Percentiles rank a stretch among this genome's conserved stretches.
These are phyloP conservation scores for Chrysanthemum makinoi DNA, from an alignment of 129 eudicot genomes.

Conservation along the genomic window DNA sequence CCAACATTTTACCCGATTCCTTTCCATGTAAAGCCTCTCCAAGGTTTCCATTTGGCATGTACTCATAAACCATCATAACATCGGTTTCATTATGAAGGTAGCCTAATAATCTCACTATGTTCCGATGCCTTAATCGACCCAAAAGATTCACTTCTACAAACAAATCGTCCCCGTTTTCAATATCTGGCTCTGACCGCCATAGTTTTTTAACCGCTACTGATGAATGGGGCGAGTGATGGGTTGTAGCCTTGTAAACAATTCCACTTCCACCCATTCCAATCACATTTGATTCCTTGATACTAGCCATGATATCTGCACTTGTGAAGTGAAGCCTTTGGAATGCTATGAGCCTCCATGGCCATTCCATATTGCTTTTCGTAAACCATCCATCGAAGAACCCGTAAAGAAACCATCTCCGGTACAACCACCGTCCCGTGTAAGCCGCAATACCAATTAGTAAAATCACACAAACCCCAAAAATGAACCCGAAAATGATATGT, in stretches of 20 bases:
- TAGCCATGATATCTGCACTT: conserved; percentile 48
- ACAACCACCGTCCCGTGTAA: conserved; percentile 40
- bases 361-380: conserved; percentile 40
- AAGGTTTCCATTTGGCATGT: conserved; percentile 66
- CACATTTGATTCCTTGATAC: conserved; percentile 61
- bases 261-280: conserved; percentile 75
- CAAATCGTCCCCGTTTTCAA: conserved; percentile 53
- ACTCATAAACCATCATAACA: conserved; percentile 68
- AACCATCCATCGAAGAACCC: conserved; percentile 52
- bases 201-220: conserved; percentile 63
- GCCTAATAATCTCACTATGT: conserved; percentile 60
- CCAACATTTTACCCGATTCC: conserved; percentile 41
- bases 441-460: conserved; percentile 33
- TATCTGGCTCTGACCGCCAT: conserved; percentile 53
- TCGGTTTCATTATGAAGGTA: conserved; percentile 64
- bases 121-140: conserved; percentile 63
- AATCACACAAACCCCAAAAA: conserved; percentile 50
- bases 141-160: conserved; percentile 63
- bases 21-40: conserved; percentile 62
- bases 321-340: conserved; percentile 65
- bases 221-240: conserved; percentile 38
- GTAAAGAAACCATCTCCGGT: conserved; percentile 51
- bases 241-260: conserved; percentile 61
- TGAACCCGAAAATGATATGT: conserved; percentile 44
- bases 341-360: conserved; percentile 75